Evolutionary conservation across 176 grass and related monocot species (phyloP).

Genomic region (Juncus inflexus): DNA sequence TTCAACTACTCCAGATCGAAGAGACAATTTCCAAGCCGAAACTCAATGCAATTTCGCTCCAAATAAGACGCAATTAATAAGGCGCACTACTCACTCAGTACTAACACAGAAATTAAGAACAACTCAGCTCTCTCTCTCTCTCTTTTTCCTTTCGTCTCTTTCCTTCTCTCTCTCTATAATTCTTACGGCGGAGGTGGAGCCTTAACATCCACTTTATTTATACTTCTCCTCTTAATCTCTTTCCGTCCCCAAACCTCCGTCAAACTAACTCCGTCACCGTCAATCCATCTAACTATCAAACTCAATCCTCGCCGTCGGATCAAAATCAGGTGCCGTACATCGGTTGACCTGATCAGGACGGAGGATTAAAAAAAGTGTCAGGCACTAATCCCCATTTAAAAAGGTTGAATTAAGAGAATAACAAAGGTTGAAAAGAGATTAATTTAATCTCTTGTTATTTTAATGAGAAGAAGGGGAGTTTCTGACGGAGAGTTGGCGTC

Average conservation of each 20-base stretch:
- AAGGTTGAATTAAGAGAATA: slow-evolving; percentile 21
- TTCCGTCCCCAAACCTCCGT: slow-evolving; percentile 24
- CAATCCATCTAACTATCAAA: background rate
- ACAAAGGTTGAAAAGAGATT: slow-evolving; percentile 15
- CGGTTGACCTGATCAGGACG: slow-evolving; percentile 37
- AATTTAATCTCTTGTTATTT: background rate
- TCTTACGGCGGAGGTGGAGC: slow-evolving; percentile 1
- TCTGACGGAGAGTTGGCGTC: slow-evolving; percentile 22
- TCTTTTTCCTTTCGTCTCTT: background rate
- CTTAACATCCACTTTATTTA: slow-evolving; percentile 9
- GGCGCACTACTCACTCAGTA: too few relatives aligned
- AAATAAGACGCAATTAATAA: background rate
- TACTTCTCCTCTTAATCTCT: slow-evolving; percentile 1
- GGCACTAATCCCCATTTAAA: slow-evolving; percentile 23
- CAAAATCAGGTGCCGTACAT: slow-evolving; percentile 36
- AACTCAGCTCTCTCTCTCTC: background rate
- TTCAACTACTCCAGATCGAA: background rate
- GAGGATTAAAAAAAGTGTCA: background rate
- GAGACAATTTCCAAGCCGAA: background rate
- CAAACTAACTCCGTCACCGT: slow-evolving; percentile 5
- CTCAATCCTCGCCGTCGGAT: slow-evolving; percentile 17
- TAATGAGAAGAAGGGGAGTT: background rate
- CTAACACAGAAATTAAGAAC: background rate
- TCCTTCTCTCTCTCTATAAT: slow-evolving; percentile 14
- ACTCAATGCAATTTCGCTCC: background rate